Evolutionary conservation across 768 basidiomycete species (phyloP), one percentile per base, ranked within the genome.

Genomic region (Mycena vitilis): DNA sequence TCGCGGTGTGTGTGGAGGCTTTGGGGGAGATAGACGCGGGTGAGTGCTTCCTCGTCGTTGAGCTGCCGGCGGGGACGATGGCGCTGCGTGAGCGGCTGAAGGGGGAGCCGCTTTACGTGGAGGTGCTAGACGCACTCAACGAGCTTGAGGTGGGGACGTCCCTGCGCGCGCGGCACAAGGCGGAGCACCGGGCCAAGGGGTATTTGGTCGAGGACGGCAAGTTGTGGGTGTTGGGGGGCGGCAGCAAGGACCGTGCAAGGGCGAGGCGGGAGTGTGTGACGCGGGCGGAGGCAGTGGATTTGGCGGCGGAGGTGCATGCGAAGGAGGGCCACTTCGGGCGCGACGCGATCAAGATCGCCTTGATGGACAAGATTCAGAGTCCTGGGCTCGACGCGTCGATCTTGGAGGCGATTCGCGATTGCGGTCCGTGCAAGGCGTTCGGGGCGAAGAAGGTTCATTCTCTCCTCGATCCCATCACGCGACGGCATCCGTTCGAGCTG

Each of bases 401-500:
- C 44, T 15, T 71, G 5, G 57, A 56, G 0, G 75, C 71, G 6
- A 75, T 78, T 38, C 38, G 18, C 4, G 40, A 75, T 2, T 80
- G 79, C 51, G 68, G 54, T 0, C 47, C 65, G 2, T 80, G 78
- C 66, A 73, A 74, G 44, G 70, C 71, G 52, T 79, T 77, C 47
- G 76, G 78, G 0, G 22, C 66, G 1, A 58, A 53, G 0, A 70
- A 75, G 40, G 25, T 78, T 1, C 73, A 76, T 48, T 37, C 77
- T 0, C 72, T 79, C 0, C 64, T 79, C 18, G 61, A 77, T 38
- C 80, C 76, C 0, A 75, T 80, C 54, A 75, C 68, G 8, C 60
- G 74, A 0, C 57, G 59, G 0, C 75, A 74, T 11, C 80, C 78
- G 2, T 77, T 77, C 57, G 72, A 78, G 53, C 61, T 79, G 1